Base-by-base conservation (phyloP, 371 early-diverging fungal genomes). In the Rhizopus stolonifer region DNA sequence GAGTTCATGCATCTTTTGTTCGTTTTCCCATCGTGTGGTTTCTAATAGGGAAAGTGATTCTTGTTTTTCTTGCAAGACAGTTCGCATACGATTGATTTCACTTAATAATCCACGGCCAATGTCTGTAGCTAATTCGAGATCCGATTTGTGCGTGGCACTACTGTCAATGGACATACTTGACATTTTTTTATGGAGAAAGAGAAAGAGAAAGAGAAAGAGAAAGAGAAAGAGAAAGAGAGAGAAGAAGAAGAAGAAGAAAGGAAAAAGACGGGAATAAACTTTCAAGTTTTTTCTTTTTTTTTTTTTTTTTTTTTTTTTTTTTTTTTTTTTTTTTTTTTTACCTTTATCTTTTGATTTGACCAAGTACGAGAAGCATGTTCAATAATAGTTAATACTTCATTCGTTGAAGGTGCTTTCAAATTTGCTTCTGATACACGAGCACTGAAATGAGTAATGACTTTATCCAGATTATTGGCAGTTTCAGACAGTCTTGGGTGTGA, bases 361-460 rank as follows among this genome's bases (percentile, higher is more conserved):
- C 88, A 89, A 2, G 87, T 86, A 42, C 87, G 70, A 0, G 85
- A 72, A 0, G 82, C 79, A 17, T 70, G 77, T 49, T 87, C 87
- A 58, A 90, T 85, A 32, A 88, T 60, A 10, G 70, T 74, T 6
- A 86, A 64, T 2, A 90, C 81, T 36, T 87, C 87, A 14, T 69
- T 79, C 0, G 86, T 79, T 0, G 88, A 83, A 2, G 87, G 87
- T 4, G 83, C 81, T 52, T 79, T 79, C 32, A 87, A 48, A 38
- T 86, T 84, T 18, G 85, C 82, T 49, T 88, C 88, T 0, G 71
- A 60, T 13, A 90, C 78, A 31, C 85, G 74, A 21, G 69, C 58
- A 38, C 82, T 74, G 52, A 88, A 90, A 56, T 87, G 77, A 49
- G 68, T 60, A 46, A 87, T 83, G 8, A 86, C 84, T 52, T 81